Percentiles rank a stretch among this genome's conserved stretches.
Conservation (phyloP, 768 basidiomycete species). For the Suillus occidentalis region DNA sequence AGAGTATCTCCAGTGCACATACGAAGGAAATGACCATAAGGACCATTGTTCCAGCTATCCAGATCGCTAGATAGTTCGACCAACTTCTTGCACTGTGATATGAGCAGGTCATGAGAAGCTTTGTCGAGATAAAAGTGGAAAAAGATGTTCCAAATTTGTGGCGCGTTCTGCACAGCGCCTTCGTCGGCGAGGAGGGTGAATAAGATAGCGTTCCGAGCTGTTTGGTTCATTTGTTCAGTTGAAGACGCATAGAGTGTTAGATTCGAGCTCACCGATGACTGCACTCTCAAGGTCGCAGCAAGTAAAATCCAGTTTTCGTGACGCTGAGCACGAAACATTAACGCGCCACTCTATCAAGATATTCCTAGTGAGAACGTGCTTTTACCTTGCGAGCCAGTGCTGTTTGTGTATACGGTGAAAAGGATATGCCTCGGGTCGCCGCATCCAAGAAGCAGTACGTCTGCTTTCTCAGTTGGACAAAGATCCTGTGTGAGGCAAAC, state of each 20-base stretch:
- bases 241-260: neutral
- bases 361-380: neutral
- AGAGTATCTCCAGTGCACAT: conserved; percentile 27
- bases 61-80: conserved; percentile 14
- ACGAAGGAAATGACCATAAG: conserved; percentile 26
- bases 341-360: neutral
- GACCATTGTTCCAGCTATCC: conserved; percentile 26
- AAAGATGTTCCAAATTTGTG: conserved; percentile 32
- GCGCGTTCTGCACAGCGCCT: conserved; percentile 13
- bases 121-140: conserved; percentile 30
- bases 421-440: conserved; percentile 57
- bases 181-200: conserved; percentile 30
- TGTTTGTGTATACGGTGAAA: conserved; percentile 40
- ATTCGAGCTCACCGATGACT: conserved; percentile 25
- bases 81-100: conserved; percentile 30
- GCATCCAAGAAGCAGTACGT: conserved; percentile 55
- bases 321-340: conserved; percentile 13
- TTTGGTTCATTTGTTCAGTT: neutral
- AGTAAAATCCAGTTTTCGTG: conserved; percentile 28
- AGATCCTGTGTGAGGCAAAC: conserved; percentile 48
- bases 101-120: conserved; percentile 23
- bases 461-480: conserved; percentile 45
- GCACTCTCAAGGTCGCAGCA: conserved; percentile 32
- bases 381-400: neutral
- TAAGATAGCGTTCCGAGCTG: conserved; percentile 30